phyloP scores from a whole-genome alignment of 2,329 filamentous ascomycete species.

The Aspergillus floridensis region DNA sequence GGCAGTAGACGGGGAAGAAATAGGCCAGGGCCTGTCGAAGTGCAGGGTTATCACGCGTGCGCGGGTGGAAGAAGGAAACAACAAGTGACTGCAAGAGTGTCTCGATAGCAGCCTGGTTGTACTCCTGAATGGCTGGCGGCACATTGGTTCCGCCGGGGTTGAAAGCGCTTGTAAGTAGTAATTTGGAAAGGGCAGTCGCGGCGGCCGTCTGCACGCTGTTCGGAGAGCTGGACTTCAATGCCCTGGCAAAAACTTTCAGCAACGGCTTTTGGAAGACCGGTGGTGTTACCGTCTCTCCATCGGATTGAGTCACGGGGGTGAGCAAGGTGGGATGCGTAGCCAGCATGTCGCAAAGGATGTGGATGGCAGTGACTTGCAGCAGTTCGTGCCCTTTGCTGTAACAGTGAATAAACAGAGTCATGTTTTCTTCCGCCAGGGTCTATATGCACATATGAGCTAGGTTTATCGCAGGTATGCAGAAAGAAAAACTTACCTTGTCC shows the following conservation, averaged over 20 bases:
- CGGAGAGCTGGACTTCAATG: slow-evolving; percentile 68
- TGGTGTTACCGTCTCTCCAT: slow-evolving; percentile 50
- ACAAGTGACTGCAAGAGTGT: slow-evolving; percentile 79
- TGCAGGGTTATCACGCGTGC: slow-evolving; percentile 73
- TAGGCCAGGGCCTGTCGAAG: slow-evolving; percentile 86
- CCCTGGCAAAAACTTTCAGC: slow-evolving; percentile 81
- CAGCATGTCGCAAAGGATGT: slow-evolving; percentile 90
- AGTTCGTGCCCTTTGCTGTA: slow-evolving; percentile 89
- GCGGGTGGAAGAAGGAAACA: slow-evolving; percentile 84
- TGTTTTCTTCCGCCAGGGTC: slow-evolving; percentile 86
- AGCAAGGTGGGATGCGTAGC: slow-evolving; percentile 83
- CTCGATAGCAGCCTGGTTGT: slow-evolving; percentile 61
- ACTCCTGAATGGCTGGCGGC: slow-evolving; percentile 41
- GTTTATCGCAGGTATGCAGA: neutral
- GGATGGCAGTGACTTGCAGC: slow-evolving; percentile 83
- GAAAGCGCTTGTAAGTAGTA: slow-evolving; percentile 77
- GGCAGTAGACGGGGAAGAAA: slow-evolving; percentile 92
- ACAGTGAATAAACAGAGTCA: slow-evolving; percentile 91
- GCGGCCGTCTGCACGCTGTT: slow-evolving; percentile 77
- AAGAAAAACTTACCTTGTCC: slow-evolving; percentile 60
- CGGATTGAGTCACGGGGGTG: slow-evolving; percentile 49
- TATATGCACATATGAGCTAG: slow-evolving; percentile 29
- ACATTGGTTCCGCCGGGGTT: slow-evolving; percentile 53
- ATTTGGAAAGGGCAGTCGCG: slow-evolving; percentile 77
- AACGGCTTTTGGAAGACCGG: slow-evolving; percentile 59